Conservation (phyloP, 169 alveolate genomes). For the Eimeria necatrix region DNA sequence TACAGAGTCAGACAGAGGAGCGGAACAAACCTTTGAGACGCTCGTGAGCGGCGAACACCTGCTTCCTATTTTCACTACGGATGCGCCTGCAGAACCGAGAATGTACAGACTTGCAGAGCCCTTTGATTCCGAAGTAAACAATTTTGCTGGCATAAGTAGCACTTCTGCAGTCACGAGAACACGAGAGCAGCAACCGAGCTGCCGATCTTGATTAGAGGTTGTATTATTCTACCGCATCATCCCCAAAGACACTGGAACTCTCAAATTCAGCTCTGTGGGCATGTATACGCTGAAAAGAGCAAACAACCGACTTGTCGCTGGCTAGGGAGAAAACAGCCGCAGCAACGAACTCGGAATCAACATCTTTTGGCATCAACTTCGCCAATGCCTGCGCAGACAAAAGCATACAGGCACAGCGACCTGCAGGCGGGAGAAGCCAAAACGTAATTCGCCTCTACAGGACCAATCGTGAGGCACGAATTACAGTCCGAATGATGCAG, state of each 20-base stretch:
- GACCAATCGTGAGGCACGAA: too few species aligned
- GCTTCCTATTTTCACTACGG: conserved; percentile 28
- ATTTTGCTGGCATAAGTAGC: too few species aligned
- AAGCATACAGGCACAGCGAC: background rate
- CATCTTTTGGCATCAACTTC: conserved; percentile 28
- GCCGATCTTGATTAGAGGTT: too few species aligned
- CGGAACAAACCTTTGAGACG: background rate
- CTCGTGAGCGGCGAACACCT: conserved; percentile 13
- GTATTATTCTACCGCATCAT: too few species aligned
- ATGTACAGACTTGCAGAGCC: background rate
- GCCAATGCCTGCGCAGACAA: conserved; percentile 16
- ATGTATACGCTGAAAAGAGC: background rate
- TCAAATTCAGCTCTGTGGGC: too few species aligned
- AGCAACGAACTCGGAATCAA: background rate
- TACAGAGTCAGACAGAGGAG: background rate
- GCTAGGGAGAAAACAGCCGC: conserved; percentile 46
- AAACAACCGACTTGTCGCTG: conserved; percentile 8
- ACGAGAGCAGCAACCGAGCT: too few species aligned
- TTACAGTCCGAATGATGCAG: background rate
- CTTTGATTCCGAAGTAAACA: too few species aligned
- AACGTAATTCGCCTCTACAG: too few species aligned
- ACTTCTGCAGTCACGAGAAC: too few species aligned
- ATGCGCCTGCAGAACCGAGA: conserved; percentile 22
- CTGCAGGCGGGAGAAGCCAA: background rate
- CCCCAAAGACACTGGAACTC: too few species aligned